A percentile compares a stretch with the other conserved stretches of the same genome.
Evolutionary conservation across 2,329 filamentous ascomycete genomes (phyloP).

Genomic region (Aspergillus costaricaensis): DNA sequence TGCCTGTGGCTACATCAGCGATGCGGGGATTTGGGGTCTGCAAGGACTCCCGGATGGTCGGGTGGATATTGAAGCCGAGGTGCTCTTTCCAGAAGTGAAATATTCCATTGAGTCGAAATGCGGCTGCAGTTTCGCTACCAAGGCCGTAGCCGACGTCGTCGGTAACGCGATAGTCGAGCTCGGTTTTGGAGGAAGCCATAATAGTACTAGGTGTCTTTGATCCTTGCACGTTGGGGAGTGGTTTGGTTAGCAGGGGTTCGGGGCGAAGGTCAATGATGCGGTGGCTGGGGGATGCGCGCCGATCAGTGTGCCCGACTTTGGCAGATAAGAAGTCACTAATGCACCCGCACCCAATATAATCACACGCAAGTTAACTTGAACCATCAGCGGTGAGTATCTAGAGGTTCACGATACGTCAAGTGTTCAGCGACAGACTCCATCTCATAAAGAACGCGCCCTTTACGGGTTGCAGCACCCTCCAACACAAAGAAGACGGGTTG

Average conservation of each 20-base stretch:
- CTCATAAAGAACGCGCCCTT: no score
- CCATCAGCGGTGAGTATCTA: no score
- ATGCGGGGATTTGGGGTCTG: conserved; percentile 7
- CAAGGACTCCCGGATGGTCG: conserved; percentile 6
- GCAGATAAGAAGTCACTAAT: background rate
- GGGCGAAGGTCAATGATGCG: no score
- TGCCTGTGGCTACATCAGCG: conserved; percentile 26
- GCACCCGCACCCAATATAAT: background rate
- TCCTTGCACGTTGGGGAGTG: background rate
- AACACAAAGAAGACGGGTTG: no score
- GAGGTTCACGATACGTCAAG: no score
- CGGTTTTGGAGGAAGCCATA: background rate
- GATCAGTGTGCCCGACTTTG: background rate
- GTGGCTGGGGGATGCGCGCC: background rate
- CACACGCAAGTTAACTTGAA: no score
- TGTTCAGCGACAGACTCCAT: no score
- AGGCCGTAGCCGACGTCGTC: background rate
- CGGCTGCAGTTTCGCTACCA: background rate
- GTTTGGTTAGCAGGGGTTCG: background rate
- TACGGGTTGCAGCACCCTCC: no score
- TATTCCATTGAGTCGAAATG: background rate
- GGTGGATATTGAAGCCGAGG: conserved; percentile 10
- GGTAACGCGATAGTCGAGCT: background rate
- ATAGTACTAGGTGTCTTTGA: background rate
- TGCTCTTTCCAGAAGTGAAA: background rate